A percentile compares a stretch with the other conserved stretches of the same genome.
These are phyloP conservation scores for Emergomyces orientalis DNA, from an alignment of 2,329 filamentous ascomycete genomes.

Conservation along the genomic window DNA sequence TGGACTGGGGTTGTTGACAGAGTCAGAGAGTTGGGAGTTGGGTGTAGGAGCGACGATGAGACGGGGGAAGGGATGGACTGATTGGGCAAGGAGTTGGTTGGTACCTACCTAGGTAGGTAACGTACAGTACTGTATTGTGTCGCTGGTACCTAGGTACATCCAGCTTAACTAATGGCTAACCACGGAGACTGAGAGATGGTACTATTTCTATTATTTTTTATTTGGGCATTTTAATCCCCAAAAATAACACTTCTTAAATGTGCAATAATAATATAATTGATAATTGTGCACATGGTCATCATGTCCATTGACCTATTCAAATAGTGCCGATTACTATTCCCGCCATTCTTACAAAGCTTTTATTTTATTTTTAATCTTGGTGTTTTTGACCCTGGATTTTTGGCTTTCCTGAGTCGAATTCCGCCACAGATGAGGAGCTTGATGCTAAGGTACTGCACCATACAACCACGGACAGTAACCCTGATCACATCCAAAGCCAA, in stretches of 20 bases:
- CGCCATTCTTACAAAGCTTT: neutral
- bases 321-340: neutral
- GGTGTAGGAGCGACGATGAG: neutral
- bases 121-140: too few relatives aligned
- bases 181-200: too few relatives aligned
- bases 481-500: neutral
- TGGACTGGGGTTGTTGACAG: slow-evolving; percentile 5
- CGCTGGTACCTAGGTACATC: too few relatives aligned
- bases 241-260: neutral
- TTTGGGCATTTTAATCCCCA: too few relatives aligned
- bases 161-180: too few relatives aligned
- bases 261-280: neutral
- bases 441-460: neutral
- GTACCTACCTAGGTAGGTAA: neutral
- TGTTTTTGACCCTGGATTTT: neutral
- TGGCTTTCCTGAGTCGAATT: neutral
- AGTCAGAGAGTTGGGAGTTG: neutral
- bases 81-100: neutral
- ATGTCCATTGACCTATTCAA: neutral
- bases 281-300: neutral
- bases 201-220: too few relatives aligned
- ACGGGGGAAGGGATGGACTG: neutral
- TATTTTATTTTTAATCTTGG: neutral
- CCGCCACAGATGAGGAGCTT: neutral
- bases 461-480: slow-evolving; percentile 5